These are phyloP conservation scores for Dryadomyces sulphureus DNA, from an alignment of 2,329 filamentous ascomycete genomes.

Conservation along the genomic window DNA sequence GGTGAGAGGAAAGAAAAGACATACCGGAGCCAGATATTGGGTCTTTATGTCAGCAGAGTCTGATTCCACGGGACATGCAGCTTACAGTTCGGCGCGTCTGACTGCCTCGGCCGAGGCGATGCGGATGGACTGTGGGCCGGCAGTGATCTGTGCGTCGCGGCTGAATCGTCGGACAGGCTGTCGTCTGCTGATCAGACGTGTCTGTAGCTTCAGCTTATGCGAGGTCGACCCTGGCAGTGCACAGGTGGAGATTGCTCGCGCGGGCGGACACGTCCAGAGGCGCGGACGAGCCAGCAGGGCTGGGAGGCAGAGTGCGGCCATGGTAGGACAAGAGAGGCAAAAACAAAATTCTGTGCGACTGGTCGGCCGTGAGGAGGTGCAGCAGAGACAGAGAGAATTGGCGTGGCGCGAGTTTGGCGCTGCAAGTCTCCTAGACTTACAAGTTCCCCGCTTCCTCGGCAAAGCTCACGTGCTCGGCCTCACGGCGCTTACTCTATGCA, in stretches of 20 bases:
- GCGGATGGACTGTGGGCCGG: constrained; percentile 5
- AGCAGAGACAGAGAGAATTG: no score
- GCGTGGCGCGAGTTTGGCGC: not conserved
- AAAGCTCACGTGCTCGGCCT: not conserved
- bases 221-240: no score
- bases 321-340: not conserved
- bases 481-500: no score
- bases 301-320: not conserved
- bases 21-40: constrained; percentile 12
- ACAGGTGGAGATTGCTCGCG: not conserved
- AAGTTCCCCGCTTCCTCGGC: not conserved
- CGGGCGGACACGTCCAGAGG: not conserved
- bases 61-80: not conserved
- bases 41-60: constrained; percentile 4
- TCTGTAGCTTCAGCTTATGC: not conserved
- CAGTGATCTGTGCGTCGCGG: constrained; percentile 4
- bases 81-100: constrained; percentile 7
- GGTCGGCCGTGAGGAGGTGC: not conserved
- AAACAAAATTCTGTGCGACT: not conserved
- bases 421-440: not conserved
- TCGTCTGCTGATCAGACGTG: not conserved
- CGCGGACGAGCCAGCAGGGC: not conserved
- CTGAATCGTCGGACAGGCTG: not conserved
- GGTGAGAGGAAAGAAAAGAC: not conserved
- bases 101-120: constrained; percentile 12